Conservation (phyloP, 225 moss, liverwort and hornwort species). For the Asterella californica region DNA sequence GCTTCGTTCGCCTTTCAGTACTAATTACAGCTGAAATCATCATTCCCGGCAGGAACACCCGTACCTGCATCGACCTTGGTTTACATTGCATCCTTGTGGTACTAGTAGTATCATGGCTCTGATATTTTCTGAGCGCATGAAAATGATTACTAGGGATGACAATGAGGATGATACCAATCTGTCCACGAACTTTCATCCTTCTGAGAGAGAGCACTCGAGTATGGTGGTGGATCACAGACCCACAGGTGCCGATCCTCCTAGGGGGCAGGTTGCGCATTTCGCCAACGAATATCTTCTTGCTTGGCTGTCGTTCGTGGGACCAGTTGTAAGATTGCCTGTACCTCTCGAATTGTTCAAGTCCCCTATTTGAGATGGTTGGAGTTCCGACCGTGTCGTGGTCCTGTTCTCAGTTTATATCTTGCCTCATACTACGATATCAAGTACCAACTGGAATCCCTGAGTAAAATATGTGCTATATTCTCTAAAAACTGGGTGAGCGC, state of each 20-base stretch:
- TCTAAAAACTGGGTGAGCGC: too few species aligned
- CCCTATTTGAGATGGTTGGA: neutral
- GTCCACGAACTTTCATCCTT: neutral
- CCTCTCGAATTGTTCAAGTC: slow-evolving; percentile 46
- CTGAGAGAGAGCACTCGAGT: neutral
- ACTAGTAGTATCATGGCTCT: slow-evolving; percentile 69
- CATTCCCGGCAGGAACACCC: slow-evolving; percentile 71
- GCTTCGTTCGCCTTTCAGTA: neutral
- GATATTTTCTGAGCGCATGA: slow-evolving; percentile 38
- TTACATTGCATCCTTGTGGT: slow-evolving; percentile 85
- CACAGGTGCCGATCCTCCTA: neutral
- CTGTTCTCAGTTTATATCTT: too few species aligned
- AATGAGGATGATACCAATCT: neutral
- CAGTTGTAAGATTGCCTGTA: slow-evolving; percentile 55
- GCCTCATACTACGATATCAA: too few species aligned
- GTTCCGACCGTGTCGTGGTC: too few species aligned
- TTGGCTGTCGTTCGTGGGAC: slow-evolving; percentile 74
- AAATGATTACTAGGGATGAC: neutral
- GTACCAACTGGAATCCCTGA: too few species aligned
- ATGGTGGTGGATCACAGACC: slow-evolving; percentile 2
- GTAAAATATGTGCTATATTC: too few species aligned
- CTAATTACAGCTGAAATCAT: too few species aligned
- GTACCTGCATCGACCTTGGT: slow-evolving; percentile 74
- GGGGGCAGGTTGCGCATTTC: slow-evolving; percentile 5
- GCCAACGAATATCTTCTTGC: slow-evolving; percentile 48